Conservation (phyloP, 805 yeast genomes). For the Pichia scutulata region DNA sequence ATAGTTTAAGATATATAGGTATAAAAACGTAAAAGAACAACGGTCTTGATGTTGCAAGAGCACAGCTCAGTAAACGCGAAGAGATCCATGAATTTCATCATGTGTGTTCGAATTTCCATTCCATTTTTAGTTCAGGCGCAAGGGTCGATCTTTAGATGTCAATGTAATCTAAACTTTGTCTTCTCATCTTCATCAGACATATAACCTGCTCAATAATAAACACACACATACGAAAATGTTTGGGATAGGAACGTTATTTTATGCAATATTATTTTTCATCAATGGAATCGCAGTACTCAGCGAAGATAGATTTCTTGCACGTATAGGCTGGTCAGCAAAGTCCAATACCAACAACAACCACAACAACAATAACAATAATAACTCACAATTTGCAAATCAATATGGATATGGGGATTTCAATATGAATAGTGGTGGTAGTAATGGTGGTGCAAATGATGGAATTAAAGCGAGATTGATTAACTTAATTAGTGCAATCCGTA, state of each 20-base stretch:
- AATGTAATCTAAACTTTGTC: no score
- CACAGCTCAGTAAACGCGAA: background rate
- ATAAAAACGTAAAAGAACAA: no score
- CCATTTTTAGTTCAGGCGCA: no score
- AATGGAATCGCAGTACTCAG: slow-evolving; percentile 54
- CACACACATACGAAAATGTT: slow-evolving; percentile 30
- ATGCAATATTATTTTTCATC: slow-evolving; percentile 42
- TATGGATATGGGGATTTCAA: slow-evolving; percentile 9
- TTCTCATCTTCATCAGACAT: background rate
- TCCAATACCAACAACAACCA: slow-evolving; percentile 26
- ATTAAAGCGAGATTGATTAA: slow-evolving; percentile 44
- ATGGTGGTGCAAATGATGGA: slow-evolving; percentile 1
- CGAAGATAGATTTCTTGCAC: slow-evolving; percentile 49
- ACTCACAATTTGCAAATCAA: background rate
- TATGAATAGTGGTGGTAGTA: slow-evolving; percentile 16
- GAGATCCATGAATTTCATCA: background rate
- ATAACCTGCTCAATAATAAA: no score
- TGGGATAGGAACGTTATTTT: slow-evolving; percentile 48
- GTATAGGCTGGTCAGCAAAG: slow-evolving; percentile 37
- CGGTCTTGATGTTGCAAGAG: no score
- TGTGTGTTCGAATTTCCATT: no score
- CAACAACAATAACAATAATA: slow-evolving; percentile 14
- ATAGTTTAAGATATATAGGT: no score
- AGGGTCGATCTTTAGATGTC: no score
- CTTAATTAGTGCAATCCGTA: slow-evolving; percentile 51